Percentiles rank a stretch among this genome's conserved stretches.
phyloP scores from a whole-genome alignment of 495 filamentous ascomycete genomes.

The Hyaloscypha hepaticicola region DNA sequence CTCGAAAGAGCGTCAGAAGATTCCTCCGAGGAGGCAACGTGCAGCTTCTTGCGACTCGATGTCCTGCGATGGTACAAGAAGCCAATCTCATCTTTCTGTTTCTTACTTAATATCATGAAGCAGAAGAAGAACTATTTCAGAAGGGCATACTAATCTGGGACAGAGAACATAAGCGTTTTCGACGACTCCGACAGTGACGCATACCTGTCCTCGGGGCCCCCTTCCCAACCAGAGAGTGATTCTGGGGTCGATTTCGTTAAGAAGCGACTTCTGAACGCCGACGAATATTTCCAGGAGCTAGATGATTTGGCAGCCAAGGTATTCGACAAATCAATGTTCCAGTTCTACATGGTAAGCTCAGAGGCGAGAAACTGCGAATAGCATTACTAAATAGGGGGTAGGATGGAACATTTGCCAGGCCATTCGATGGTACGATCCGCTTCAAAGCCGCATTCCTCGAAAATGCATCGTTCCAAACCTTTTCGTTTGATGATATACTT shows the following conservation, averaged over 20 bases:
- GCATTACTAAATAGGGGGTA: not conserved
- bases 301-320: constrained; percentile 9
- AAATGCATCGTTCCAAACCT: constrained; percentile 6
- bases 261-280: constrained; percentile 1
- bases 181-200: constrained; percentile 3
- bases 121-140: no score
- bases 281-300: constrained; percentile 10
- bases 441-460: constrained; percentile 7
- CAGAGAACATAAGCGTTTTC: constrained; percentile 9
- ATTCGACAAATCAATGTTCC: constrained; percentile 3
- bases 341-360: constrained; percentile 6
- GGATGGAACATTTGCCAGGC: not conserved
- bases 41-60: constrained; percentile 8
- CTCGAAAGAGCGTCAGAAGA: no score
- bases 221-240: constrained; percentile 11
- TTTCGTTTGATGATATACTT: not conserved
- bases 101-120: constrained; percentile 5
- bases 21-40: not conserved
- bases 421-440: constrained; percentile 4
- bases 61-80: not conserved
- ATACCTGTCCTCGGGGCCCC: not conserved
- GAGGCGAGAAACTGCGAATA: not conserved
- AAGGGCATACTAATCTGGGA: not conserved
- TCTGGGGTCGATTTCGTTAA: not conserved
- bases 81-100: constrained; percentile 2